Percentiles rank a stretch among this genome's conserved stretches.
Conservation (phyloP, 2,329 filamentous ascomycete genomes). For the Pseudocercospora eumusae region DNA sequence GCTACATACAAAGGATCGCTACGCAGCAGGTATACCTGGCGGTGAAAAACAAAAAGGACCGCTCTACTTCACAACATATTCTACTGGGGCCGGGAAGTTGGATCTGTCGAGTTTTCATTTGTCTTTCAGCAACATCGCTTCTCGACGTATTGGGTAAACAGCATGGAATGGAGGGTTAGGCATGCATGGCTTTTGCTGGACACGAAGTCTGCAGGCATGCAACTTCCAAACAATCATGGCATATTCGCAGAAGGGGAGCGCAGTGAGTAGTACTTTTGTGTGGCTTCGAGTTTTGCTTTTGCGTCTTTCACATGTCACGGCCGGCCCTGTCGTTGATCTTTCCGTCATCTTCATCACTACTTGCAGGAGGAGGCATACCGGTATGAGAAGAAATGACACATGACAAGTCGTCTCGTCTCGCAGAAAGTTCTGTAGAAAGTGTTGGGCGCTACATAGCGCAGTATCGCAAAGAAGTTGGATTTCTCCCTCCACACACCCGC, state of each 20-base stretch:
- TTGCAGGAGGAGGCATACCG: not conserved
- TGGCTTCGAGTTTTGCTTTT: not conserved
- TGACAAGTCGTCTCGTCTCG: not conserved
- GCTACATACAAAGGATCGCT: conserved; percentile 11
- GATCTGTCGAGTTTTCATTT: not conserved
- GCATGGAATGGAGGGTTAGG: conserved; percentile 9
- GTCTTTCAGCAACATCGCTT: conserved; percentile 3
- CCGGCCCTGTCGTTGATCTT: conserved; percentile 3
- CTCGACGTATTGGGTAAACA: conserved; percentile 11
- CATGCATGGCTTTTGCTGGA: conserved; percentile 16
- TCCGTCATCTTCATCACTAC: not conserved
- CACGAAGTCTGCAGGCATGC: conserved; percentile 16
- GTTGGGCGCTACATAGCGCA: not conserved
- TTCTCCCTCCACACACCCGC: not conserved
- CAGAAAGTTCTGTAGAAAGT: conserved; percentile 3
- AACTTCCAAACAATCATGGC: conserved; percentile 5
- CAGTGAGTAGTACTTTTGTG: not conserved
- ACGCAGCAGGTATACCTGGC: conserved; percentile 13
- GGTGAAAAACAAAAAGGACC: conserved; percentile 3
- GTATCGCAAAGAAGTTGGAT: not conserved
- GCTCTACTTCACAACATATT: not conserved
- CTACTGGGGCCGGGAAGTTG: not conserved
- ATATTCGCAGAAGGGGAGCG: conserved; percentile 1
- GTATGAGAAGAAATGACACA: not conserved
- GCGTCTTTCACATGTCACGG: conserved; percentile 6